Evolutionary conservation across 1,284 basidiomycete genomes (phyloP).

Genomic region (Boletus semigastroideus): DNA sequence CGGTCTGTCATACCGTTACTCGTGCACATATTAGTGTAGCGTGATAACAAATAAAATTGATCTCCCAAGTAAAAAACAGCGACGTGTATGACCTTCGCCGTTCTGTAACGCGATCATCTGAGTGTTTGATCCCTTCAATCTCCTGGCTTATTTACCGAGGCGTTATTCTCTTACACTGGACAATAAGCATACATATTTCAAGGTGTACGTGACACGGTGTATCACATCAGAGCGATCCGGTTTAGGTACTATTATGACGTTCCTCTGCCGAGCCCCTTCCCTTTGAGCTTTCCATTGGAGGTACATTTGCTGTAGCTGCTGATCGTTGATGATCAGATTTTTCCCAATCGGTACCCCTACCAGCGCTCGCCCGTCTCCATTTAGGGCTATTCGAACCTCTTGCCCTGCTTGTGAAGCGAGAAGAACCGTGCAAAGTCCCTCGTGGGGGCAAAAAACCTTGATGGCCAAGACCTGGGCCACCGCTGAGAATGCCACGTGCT

Average conservation of each 20-base stretch:
- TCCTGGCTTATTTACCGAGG: conserved; percentile 28
- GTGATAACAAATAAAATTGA: conserved; percentile 15
- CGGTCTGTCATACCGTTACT: conserved; percentile 20
- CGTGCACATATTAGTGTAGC: conserved; percentile 6
- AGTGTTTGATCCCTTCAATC: conserved; percentile 33
- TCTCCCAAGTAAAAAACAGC: conserved; percentile 9
- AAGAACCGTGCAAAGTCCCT: conserved; percentile 12
- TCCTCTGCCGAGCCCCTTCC: conserved; percentile 18
- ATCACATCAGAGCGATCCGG: conserved; percentile 17
- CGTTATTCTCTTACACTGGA: conserved; percentile 20
- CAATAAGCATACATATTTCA: conserved; percentile 20
- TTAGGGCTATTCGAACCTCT: conserved; percentile 12
- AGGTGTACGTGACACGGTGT: conserved; percentile 22
- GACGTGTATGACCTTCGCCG: conserved; percentile 4
- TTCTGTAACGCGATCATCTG: conserved; percentile 13
- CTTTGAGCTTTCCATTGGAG: conserved; percentile 30
- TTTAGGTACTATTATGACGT: conserved; percentile 28
- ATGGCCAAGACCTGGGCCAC: conserved; percentile 13
- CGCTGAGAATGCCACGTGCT: conserved; percentile 27
- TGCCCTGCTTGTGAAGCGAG: conserved; percentile 19
- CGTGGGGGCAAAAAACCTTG: conserved; percentile 12
- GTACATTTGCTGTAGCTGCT: conserved; percentile 11
- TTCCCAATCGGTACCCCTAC: conserved; percentile 13
- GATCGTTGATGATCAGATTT: conserved; percentile 16
- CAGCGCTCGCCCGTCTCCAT: conserved; percentile 21